phyloP scores from a whole-genome alignment of 371 early-diverging fungal species.

The Chytridiales sp. region DNA sequence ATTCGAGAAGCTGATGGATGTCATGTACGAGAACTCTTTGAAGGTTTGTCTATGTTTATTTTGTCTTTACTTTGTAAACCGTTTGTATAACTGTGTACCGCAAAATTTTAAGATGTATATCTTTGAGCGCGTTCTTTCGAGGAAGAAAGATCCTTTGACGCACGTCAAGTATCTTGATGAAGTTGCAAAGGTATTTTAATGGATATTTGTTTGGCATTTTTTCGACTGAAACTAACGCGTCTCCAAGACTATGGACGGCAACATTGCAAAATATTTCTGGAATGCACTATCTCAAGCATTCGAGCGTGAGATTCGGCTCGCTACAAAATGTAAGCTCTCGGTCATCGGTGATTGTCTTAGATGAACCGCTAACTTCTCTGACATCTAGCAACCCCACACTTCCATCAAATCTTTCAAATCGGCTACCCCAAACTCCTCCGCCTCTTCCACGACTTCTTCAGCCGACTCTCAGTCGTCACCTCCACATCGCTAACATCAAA shows the following conservation, averaged over 20 bases:
- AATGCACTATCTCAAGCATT: slow-evolving; percentile 43
- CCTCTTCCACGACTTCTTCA: slow-evolving; percentile 72
- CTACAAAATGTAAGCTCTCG: slow-evolving; percentile 38
- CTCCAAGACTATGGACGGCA: slow-evolving; percentile 42
- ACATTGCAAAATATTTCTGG: slow-evolving; percentile 51
- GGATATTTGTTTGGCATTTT: neutral
- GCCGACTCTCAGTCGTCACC: slow-evolving; percentile 61
- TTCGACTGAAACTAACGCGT: neutral
- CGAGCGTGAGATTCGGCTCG: slow-evolving; percentile 47
- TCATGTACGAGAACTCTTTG: slow-evolving; percentile 65
- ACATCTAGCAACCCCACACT: slow-evolving; percentile 40
- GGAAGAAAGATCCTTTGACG: slow-evolving; percentile 68
- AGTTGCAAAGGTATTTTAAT: slow-evolving; percentile 31
- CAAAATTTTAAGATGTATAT: slow-evolving; percentile 57
- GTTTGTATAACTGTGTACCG: neutral
- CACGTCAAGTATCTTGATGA: slow-evolving; percentile 66
- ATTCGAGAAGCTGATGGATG: slow-evolving; percentile 70
- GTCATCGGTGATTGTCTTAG: slow-evolving; percentile 4
- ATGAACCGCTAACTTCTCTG: neutral
- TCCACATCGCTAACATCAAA: neutral
- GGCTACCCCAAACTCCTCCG: slow-evolving; percentile 77
- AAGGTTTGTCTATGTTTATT: slow-evolving; percentile 46
- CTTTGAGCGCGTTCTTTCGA: slow-evolving; percentile 66
- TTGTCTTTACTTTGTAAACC: slow-evolving; percentile 4
- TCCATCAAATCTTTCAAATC: slow-evolving; percentile 69